A percentile compares a stretch with the other conserved stretches of the same genome.
phyloP scores from a whole-genome alignment of 805 yeast species.

The Saccharomycopsis vini region DNA sequence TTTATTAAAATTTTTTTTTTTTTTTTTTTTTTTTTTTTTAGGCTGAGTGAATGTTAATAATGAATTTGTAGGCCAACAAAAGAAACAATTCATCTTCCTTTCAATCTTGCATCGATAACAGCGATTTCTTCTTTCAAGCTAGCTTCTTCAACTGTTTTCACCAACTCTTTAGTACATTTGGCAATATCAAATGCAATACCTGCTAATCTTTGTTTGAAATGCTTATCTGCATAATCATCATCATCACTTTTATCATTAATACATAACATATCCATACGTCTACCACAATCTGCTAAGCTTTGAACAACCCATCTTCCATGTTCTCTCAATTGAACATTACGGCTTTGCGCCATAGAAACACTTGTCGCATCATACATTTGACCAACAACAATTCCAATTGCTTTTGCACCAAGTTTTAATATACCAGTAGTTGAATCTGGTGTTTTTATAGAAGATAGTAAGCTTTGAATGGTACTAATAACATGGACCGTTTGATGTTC shows the following conservation, averaged over 20 bases:
- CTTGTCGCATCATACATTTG: conserved; percentile 89
- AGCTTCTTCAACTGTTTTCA: conserved; percentile 92
- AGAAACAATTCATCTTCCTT: neutral
- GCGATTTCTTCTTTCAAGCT: conserved; percentile 80
- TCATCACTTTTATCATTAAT: conserved; percentile 35
- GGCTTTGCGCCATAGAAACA: conserved; percentile 78
- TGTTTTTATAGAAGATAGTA: conserved; percentile 66
- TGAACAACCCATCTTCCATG: conserved; percentile 89
- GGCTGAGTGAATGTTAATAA: too few species aligned
- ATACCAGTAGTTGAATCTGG: conserved; percentile 71
- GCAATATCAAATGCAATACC: conserved; percentile 96
- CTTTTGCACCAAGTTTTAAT: conserved; percentile 60
- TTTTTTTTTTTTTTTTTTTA: too few species aligned
- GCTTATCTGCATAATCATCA: conserved; percentile 70
- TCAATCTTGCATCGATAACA: conserved; percentile 60
- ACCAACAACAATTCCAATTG: conserved; percentile 68
- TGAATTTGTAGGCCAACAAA: neutral
- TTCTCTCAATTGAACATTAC: conserved; percentile 75
- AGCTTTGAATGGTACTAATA: conserved; percentile 77
- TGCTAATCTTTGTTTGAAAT: conserved; percentile 86
- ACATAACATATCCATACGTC: conserved; percentile 71
- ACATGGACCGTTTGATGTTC: conserved; percentile 93
- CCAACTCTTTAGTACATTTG: conserved; percentile 90
- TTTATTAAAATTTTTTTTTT: too few species aligned
- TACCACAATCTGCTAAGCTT: conserved; percentile 75